A percentile compares a stretch with the other conserved stretches of the same genome.
Conservation (phyloP, 306 rosid genomes). For the Begonia masoniana region DNA sequence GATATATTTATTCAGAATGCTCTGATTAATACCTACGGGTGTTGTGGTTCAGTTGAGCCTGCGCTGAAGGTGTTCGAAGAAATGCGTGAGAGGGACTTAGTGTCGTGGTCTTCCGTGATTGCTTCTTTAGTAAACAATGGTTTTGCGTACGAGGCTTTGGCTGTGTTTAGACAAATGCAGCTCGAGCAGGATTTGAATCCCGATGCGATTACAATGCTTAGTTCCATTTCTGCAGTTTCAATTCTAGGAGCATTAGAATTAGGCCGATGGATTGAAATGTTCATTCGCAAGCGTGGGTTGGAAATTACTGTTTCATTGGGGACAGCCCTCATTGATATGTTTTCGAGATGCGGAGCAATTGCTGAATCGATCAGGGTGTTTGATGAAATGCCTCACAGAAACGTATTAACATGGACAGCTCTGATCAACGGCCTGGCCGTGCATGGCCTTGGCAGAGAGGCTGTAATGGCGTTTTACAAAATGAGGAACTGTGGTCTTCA, state of each 20-base stretch:
- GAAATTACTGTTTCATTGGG: constrained; percentile 32
- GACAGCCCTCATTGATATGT: constrained; percentile 48
- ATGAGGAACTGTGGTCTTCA: constrained; percentile 31
- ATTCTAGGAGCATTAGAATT: constrained; percentile 43
- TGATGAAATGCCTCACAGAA: constrained; percentile 31
- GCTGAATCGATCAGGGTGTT: constrained; percentile 37
- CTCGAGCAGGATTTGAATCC: constrained; percentile 13
- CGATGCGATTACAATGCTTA: constrained; percentile 34
- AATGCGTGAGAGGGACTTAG: constrained; percentile 32
- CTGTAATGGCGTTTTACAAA: constrained; percentile 24
- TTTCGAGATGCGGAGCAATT: constrained; percentile 44
- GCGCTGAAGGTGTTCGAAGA: constrained; percentile 38
- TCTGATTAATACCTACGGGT: constrained; percentile 26
- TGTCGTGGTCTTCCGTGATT: constrained; percentile 50
- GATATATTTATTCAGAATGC: constrained; percentile 32
- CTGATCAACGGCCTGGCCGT: constrained; percentile 40
- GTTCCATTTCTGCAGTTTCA: constrained; percentile 39
- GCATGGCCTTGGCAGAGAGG: constrained; percentile 39
- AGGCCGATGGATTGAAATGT: constrained; percentile 38
- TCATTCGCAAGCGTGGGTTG: constrained; percentile 16
- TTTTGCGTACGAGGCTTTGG: constrained; percentile 22
- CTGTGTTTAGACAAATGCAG: constrained; percentile 40
- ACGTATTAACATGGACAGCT: constrained; percentile 38
- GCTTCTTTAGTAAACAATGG: constrained; percentile 27
- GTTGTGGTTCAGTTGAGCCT: constrained; percentile 11